phyloP scores from a whole-genome alignment of 192 early-diverging fungal species.

The Backusella circina region DNA sequence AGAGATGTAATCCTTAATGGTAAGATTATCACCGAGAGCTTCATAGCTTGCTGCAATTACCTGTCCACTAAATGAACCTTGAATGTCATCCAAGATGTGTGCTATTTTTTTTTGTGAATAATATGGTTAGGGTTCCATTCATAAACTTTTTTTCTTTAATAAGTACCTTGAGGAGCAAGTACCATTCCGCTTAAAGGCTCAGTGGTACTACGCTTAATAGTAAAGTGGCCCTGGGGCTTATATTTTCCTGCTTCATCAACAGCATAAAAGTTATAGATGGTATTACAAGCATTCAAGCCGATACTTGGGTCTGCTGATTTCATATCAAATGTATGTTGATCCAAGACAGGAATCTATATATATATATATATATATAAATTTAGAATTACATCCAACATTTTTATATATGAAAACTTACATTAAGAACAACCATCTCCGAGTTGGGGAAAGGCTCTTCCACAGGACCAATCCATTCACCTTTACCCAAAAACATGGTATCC shows the following conservation, averaged over 20 bases:
- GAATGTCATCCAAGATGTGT: background rate
- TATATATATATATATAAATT: background rate
- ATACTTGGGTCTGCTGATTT: background rate
- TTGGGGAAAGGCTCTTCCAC: background rate
- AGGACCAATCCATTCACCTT: background rate
- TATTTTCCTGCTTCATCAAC: constrained; percentile 3
- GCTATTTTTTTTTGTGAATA: background rate
- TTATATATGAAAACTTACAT: background rate
- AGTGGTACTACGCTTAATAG: background rate
- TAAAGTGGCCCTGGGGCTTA: background rate
- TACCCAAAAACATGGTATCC: background rate
- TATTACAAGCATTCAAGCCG: constrained; percentile 1
- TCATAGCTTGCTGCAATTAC: constrained; percentile 2
- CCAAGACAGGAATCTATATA: background rate
- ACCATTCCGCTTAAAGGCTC: background rate
- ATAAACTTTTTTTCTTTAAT: background rate
- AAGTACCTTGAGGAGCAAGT: constrained; percentile 14
- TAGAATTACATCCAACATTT: background rate
- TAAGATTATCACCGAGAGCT: background rate
- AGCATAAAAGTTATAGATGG: constrained; percentile 11
- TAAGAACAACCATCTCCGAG: background rate
- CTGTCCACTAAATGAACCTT: constrained; percentile 1
- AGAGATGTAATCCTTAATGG: background rate
- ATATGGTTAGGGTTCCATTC: background rate
- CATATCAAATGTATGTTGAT: background rate